Base-by-base conservation (phyloP, 192 early-diverging fungal genomes). In the Linderina pennispora region DNA sequence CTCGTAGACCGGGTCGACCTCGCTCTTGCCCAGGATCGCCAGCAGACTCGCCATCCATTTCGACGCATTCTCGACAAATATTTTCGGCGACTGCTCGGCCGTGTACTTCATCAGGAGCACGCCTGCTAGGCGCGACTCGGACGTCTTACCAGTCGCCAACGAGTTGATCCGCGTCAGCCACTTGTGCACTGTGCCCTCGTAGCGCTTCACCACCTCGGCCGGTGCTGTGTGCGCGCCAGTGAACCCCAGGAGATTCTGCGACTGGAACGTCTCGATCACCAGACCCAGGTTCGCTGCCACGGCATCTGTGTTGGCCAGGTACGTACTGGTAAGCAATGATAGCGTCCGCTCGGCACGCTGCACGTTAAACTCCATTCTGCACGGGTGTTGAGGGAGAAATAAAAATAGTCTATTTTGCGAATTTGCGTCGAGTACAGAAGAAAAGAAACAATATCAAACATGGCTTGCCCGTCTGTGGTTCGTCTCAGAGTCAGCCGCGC, bases 91-190 rank as follows among this genome's bases (percentile, higher is more conserved):
- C 46, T 74, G 71, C 15, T 57, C 48, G 10, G 65, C 55, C 10
- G 71, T 74, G 25, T 62, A 54, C 55, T 63, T 67, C 40, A 63
- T 57, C 50, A 74, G 31, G 17, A 74, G n/a, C 11, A 61, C 42
- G 5, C 71, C 71, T 1, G 60, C 71, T 39, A 62, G 33, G 11
- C 71, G 58, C 44, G 59, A 38, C 23, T 67, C 65, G 6, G 58
- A 45, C n/a, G 59, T 55, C 42, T 59, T 67, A 2, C 59, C 54
- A 0, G 45, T 32, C 1, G 48, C 36, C 37, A 74, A 43, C 31
- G 64, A 67, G 44, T 55, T 59, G 40, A 74, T 50, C 21, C 71
- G 71, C 8, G 58, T 50, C 21, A 63, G 20, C 71, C 71, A 74
- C 34, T 67, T 66, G 14, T 74, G 54, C 15, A 74, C 34, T 0